Base-by-base conservation (phyloP, 2,329 filamentous ascomycete genomes). In the Fusarium tupiense region DNA sequence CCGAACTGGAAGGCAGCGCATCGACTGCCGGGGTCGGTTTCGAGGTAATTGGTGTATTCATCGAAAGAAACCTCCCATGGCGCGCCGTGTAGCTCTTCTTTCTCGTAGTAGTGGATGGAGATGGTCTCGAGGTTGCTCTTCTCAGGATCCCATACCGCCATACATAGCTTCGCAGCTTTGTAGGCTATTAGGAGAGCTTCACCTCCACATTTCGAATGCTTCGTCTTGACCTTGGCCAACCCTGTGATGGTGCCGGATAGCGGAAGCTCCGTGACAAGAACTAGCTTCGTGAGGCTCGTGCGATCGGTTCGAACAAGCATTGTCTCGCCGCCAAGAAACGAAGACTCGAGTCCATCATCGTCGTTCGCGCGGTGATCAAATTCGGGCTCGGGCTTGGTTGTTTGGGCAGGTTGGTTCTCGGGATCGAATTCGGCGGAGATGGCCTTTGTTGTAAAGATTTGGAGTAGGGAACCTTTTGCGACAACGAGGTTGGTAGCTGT, bases 71-170 rank as follows among this genome's bases (percentile, higher is more conserved):
- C 89, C 58, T 93, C 91, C 92, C 95, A 98, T 1, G 96, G 95
- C 72, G 91, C 93, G 61, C 92, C 91, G 75, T 93, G 91, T 71
- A 96, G 86, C 80, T 98, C 95, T 80, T 98, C 95, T 81, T 96
- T 94, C 83, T 99, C 96, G 84, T 98, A 99, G 87, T 95, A 98
- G 85, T 99, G 96, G 78, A 99, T 96, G 59, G 96, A 98, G 72
- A 96, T 90, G 61, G 96, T 98, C 77, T 92, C 91, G 77, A 98
- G 91, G 59, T 90, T 90, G 82, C 93, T 88, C 75, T 90, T 91
- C 81, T 93, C 91, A 14, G 94, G 91, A 81, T 98, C 94, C 96
- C 96, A 99, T 85, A 98, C 94, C 64, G 98, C 88, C 82, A 99
- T 87, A 82, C 94, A 97, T 80, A 98, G 88, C 84, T 98, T 98